Base-by-base conservation (phyloP, 768 basidiomycete species). In the Butyriboletus loyo region DNA sequence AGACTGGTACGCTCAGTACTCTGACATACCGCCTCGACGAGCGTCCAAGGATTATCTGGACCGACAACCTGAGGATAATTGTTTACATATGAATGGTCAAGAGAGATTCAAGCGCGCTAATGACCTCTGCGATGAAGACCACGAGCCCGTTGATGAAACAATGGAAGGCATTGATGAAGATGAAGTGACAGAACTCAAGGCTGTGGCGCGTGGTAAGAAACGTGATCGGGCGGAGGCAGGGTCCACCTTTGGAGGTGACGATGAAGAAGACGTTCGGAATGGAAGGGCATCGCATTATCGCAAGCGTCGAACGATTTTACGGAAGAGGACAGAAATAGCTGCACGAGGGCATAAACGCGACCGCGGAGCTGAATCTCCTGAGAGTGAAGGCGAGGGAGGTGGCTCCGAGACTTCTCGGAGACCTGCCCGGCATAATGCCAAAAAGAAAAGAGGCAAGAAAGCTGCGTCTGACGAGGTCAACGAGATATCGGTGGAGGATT, bases 151-250 rank as follows among this genome's bases (percentile, higher is more conserved):
- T 54, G 66, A 65, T 58, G 64, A 69, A 52, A 65, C 60, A 28
- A 67, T 71, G 55, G 70, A 70, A 44, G 71, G 73, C 22, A 66
- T 76, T 24, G 72, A 75, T 21, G 75, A 70, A 44, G 79, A 80
- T 57, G 72, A 75, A 40, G 57, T 74, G 19, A 62, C 67, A 22
- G 76, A 75, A 46, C 66, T 76, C 44, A 66, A 61, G 49, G 67
- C 70, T 42, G 61, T 69, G 51, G 60, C 66, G 28, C 59, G 69
- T 54, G 87, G 87, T 40, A 87, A 80, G 75, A 92, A 92, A 72
- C 83, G 89, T 55, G 86, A 86, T 67, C 84, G 85, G 36, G 77
- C 79, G 7, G 86, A 87, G 63, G 86, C 86, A 50, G 87, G 80
- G 7, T 87, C 86, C 4, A 81, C 80, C 0, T 84, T 88, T 61